Evolutionary conservation across 345 rosid species (phyloP).

Genomic region (Salix suchowensis): DNA sequence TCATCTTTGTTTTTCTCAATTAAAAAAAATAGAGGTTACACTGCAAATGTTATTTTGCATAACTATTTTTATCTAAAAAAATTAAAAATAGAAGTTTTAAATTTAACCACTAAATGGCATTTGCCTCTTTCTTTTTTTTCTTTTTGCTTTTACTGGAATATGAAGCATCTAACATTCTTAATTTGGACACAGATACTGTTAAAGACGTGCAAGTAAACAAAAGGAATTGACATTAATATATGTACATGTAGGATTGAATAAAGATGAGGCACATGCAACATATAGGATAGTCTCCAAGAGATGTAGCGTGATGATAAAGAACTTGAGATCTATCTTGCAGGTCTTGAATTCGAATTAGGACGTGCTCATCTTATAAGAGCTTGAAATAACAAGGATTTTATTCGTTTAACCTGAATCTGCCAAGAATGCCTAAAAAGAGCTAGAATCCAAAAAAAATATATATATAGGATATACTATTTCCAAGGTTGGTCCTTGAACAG

Average conservation of each 20-base stretch:
- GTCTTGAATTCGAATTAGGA: too few relatives aligned
- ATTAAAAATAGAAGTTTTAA: background rate
- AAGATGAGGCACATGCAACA: background rate
- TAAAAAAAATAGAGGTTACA: background rate
- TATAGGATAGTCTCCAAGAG: too few relatives aligned
- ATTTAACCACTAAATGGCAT: background rate
- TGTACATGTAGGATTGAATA: background rate
- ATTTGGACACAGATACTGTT: background rate
- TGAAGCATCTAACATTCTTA: background rate
- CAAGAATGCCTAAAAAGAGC: too few relatives aligned
- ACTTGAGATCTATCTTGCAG: too few relatives aligned
- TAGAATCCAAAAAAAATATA: too few relatives aligned
- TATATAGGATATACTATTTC: background rate
- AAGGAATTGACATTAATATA: background rate
- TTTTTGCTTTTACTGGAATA: background rate
- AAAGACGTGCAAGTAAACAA: background rate
- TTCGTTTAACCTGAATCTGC: too few relatives aligned
- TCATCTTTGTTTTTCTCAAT: too few relatives aligned
- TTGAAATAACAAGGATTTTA: too few relatives aligned
- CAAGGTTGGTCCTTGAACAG: background rate
- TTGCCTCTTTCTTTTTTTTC: background rate
- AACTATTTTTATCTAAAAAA: background rate
- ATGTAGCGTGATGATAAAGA: fast-evolving
- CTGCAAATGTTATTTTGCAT: background rate
- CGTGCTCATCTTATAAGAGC: too few relatives aligned